Evolutionary conservation across 768 basidiomycete genomes (phyloP), one percentile per base, ranked within the genome.

Genomic region (Pulveroboletus ravenelii): DNA sequence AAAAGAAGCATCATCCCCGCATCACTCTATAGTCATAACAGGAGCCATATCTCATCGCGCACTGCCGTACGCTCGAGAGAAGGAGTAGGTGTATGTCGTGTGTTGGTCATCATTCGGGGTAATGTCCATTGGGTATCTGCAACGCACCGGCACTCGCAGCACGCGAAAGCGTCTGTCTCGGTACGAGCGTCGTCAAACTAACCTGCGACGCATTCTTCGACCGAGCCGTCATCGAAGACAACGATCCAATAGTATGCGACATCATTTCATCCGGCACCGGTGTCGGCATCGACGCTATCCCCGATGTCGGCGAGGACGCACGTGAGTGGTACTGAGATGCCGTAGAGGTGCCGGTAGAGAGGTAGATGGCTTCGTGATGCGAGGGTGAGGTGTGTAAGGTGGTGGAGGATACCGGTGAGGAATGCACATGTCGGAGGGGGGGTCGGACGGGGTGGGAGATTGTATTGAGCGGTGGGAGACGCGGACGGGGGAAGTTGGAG

Each of bases 161-260:
- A 53, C 77, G 72, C 57, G 68, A 70, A 14, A 71, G 52, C 8
- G 52, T 56, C 46, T 70, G 72, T 45, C 83, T 74, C 38, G 84
- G 74, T 30, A 74, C 68, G 51, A 81, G 62, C n/a, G 70, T 72
- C 34, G 79, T 73, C 36, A 87, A 62, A 62, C 78, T 87, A 63
- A 82, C 76, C 65, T 82, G 78, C 5, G 85, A 87, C 8, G 75
- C 73, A 55, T 86, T 88, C 56, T 82, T 73, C 56, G 86, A 88
- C 14, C 86, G 78, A 43, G 79, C 71, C 3, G 47, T 52, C 43
- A 63, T 52, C 25, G 78, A 75, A 47, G 79, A 70, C 43, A 78
- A 64, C 20, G 71, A 71, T 51, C 73, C 66, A 12, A 66, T 50
- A 41, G 67, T 71, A 60, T 63, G 69, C 62, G 56, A 54, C 57